These are phyloP conservation scores for Fragaria ananassa DNA, from an alignment of 306 rosid genomes.

Conservation along the genomic window DNA sequence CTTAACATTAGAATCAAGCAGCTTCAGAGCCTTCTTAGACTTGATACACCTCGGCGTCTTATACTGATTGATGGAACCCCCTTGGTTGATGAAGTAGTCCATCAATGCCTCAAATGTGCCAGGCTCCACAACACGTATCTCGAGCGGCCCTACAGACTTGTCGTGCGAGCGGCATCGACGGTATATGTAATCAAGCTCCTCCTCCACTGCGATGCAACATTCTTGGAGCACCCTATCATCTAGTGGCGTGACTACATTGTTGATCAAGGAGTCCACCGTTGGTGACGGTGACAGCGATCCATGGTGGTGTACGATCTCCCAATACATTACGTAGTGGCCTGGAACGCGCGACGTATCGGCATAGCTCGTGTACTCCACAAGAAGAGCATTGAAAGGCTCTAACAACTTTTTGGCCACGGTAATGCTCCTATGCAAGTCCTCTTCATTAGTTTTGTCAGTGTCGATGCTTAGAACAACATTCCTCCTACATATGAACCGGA, in stretches of 20 bases:
- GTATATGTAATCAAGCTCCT: conserved; percentile 69
- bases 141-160: conserved; percentile 68
- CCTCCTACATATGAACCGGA: conserved; percentile 75
- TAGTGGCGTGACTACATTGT: background rate
- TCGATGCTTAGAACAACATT: conserved; percentile 87
- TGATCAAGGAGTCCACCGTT: background rate
- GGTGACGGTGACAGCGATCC: background rate
- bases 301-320: conserved; percentile 57
- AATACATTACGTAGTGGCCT: conserved; percentile 79
- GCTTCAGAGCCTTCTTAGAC: conserved; percentile 58
- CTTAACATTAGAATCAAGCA: conserved; percentile 56
- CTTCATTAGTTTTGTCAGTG: conserved; percentile 79
- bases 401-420: conserved; percentile 57
- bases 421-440: conserved; percentile 67
- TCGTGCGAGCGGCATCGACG: conserved; percentile 63
- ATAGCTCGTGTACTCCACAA: conserved; percentile 80
- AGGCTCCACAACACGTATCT: conserved; percentile 79
- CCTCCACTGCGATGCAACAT: conserved; percentile 81
- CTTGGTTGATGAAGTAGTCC: conserved; percentile 70
- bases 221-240: conserved; percentile 52
- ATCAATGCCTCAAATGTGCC: conserved; percentile 77
- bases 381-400: conserved; percentile 56
- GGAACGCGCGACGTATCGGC: conserved; percentile 65
- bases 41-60: conserved; percentile 84
- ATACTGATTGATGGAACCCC: conserved; percentile 87